phyloP scores from a whole-genome alignment of 2,329 filamentous ascomycete species.

The Gremmenia infestans region DNA sequence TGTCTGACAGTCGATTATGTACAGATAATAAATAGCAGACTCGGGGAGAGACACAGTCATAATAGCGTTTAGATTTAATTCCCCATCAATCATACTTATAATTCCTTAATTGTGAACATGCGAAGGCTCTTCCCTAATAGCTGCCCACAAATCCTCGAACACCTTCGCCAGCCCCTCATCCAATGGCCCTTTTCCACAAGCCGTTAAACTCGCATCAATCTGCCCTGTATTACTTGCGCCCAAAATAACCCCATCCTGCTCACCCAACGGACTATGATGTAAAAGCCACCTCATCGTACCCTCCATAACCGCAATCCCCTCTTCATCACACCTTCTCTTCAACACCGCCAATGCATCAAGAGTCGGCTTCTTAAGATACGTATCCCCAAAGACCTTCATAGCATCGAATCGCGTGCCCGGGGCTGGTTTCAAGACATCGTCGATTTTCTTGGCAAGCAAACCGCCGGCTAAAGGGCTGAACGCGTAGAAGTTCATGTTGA shows the following conservation, averaged over 20 bases:
- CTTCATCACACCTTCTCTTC: not conserved
- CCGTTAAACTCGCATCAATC: constrained; percentile 1
- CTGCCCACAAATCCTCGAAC: not conserved
- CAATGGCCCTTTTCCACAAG: constrained; percentile 1
- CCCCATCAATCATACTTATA: too few species aligned
- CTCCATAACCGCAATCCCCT: constrained; percentile 3
- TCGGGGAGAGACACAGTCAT: too few species aligned
- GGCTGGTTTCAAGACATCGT: not conserved
- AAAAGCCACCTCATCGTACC: constrained; percentile 4
- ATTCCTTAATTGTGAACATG: too few species aligned
- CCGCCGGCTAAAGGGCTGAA: constrained; percentile 60
- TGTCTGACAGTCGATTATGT: too few species aligned
- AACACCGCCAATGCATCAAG: not conserved
- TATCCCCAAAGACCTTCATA: constrained; percentile 3
- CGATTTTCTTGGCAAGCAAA: constrained; percentile 40
- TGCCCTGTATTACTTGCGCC: constrained; percentile 1
- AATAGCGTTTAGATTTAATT: too few species aligned
- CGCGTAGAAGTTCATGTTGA: constrained; percentile 53
- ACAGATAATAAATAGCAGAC: too few species aligned
- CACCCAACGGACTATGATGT: constrained; percentile 1
- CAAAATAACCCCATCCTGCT: constrained; percentile 1
- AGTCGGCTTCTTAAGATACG: constrained; percentile 1
- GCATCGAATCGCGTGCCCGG: constrained; percentile 2
- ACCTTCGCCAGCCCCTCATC: not conserved
- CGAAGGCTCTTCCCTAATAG: too few species aligned